Evolutionary conservation across 345 rosid species (phyloP).

Genomic region (Stellera chamaejasme): DNA sequence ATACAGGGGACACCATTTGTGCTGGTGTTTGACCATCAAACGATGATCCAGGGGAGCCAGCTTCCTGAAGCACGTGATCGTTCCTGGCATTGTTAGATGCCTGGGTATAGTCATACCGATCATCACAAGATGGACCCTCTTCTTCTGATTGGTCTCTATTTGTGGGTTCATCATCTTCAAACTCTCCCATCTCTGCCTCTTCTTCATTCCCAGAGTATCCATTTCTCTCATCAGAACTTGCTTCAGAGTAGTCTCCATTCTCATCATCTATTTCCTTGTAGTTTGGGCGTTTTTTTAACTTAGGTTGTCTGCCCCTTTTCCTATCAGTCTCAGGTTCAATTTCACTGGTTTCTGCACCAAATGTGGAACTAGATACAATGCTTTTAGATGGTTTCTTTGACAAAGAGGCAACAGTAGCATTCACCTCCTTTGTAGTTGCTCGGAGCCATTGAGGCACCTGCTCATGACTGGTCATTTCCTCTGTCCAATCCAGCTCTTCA

Average conservation of each 20-base stretch:
- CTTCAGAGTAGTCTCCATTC: constrained; percentile 79
- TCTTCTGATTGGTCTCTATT: constrained; percentile 75
- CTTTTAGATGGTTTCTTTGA: constrained; percentile 87
- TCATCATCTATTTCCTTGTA: constrained; percentile 96
- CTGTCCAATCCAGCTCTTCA: constrained; percentile 90
- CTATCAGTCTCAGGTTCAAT: constrained; percentile 65
- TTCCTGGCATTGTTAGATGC: constrained; percentile 44
- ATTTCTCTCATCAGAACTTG: constrained; percentile 81
- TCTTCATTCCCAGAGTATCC: constrained; percentile 75
- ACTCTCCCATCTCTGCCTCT: constrained; percentile 76
- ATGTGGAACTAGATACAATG: constrained; percentile 39
- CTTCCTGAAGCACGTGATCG: constrained; percentile 44
- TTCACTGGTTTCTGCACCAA: constrained; percentile 46
- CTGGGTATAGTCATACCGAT: constrained; percentile 44
- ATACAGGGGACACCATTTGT: constrained; percentile 73
- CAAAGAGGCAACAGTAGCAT: constrained; percentile 52
- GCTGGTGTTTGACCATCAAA: constrained; percentile 56
- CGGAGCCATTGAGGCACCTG: constrained; percentile 99
- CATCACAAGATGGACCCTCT: constrained; percentile 51
- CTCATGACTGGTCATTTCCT: constrained; percentile 89
- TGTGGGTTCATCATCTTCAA: constrained; percentile 73
- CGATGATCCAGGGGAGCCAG: constrained; percentile 91
- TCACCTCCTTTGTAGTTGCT: constrained; percentile 77
- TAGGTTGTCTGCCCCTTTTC: constrained; percentile 73
- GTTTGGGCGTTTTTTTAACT: constrained; percentile 72